These are phyloP conservation scores for Candida takata DNA, from an alignment of 805 yeast species.

Conservation along the genomic window DNA sequence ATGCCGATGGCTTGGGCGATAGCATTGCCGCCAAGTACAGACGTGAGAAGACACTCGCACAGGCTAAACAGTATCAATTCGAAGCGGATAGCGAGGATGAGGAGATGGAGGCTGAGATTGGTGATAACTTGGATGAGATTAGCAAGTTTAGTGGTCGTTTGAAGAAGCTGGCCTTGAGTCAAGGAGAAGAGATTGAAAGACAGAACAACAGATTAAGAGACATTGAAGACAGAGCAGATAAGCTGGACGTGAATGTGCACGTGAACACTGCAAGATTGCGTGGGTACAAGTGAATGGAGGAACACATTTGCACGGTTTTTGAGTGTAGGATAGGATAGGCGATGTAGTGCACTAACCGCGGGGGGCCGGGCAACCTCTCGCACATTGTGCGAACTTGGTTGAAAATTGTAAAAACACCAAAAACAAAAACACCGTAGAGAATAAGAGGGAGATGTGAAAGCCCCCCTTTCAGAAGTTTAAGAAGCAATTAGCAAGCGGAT, in stretches of 20 bases:
- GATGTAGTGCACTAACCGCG: too few species aligned
- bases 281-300: constrained; percentile 22
- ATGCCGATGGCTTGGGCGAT: constrained; percentile 27
- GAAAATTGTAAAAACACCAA: too few species aligned
- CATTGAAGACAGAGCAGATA: constrained; percentile 80
- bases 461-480: too few species aligned
- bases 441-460: too few species aligned
- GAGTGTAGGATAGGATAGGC: too few species aligned
- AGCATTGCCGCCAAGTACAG: constrained; percentile 31
- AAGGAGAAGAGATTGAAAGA: constrained; percentile 68
- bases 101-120: constrained; percentile 83
- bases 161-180: constrained; percentile 62
- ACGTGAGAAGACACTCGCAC: constrained; percentile 32
- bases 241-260: constrained; percentile 76
- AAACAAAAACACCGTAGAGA: too few species aligned
- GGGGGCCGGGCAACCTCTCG: too few species aligned
- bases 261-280: constrained; percentile 65
- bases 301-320: too few species aligned
- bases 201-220: constrained; percentile 70
- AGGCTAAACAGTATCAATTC: constrained; percentile 67
- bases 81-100: constrained; percentile 93
- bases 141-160: constrained; percentile 60
- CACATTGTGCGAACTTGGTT: too few species aligned
- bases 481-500: too few species aligned
- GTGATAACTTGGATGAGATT: constrained; percentile 75